phyloP scores from a whole-genome alignment of 2,329 filamentous ascomycete genomes.

The Aspergillus neoniger region DNA sequence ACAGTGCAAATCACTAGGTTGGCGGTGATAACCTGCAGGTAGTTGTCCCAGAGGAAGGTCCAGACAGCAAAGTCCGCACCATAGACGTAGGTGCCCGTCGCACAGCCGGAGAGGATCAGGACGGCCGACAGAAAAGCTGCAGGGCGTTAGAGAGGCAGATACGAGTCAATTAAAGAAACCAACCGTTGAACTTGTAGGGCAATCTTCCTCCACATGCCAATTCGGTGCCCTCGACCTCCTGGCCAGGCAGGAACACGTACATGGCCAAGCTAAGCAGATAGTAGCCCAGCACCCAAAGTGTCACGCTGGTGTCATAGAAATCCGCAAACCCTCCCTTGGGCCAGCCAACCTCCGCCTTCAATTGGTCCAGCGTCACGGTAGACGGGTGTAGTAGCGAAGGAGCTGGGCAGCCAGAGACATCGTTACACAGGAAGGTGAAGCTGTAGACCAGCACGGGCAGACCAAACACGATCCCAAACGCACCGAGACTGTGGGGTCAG shows the following conservation, averaged over 20 bases:
- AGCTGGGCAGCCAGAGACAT: slow-evolving; percentile 85
- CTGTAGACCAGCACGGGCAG: slow-evolving; percentile 78
- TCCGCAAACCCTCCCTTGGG: slow-evolving; percentile 68
- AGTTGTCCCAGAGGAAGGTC: slow-evolving; percentile 92
- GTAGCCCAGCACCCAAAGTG: slow-evolving; percentile 72
- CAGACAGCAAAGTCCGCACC: slow-evolving; percentile 84
- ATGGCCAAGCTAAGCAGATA: slow-evolving; percentile 75
- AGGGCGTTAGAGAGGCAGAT: slow-evolving; percentile 19
- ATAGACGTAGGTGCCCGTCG: slow-evolving; percentile 72
- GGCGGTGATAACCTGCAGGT: slow-evolving; percentile 78
- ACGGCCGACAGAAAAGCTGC: slow-evolving; percentile 75
- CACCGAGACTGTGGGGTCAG: slow-evolving; percentile 63
- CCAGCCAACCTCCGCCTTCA: slow-evolving; percentile 84
- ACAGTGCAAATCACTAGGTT: slow-evolving; percentile 75
- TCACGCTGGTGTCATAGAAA: slow-evolving; percentile 69
- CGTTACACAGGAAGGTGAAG: slow-evolving; percentile 86
- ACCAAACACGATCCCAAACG: slow-evolving; percentile 74
- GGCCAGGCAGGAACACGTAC: slow-evolving; percentile 74
- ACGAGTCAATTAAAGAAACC: slow-evolving; percentile 17
- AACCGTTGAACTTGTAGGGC: slow-evolving; percentile 80
- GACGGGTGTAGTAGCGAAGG: slow-evolving; percentile 75
- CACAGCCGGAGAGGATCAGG: slow-evolving; percentile 69
- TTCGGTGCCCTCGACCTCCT: slow-evolving; percentile 68
- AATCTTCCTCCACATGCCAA: slow-evolving; percentile 71
- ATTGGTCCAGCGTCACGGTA: slow-evolving; percentile 67